Evolutionary conservation across 768 basidiomycete genomes (phyloP).

Genomic region (Symmetrospora coprosmae): DNA sequence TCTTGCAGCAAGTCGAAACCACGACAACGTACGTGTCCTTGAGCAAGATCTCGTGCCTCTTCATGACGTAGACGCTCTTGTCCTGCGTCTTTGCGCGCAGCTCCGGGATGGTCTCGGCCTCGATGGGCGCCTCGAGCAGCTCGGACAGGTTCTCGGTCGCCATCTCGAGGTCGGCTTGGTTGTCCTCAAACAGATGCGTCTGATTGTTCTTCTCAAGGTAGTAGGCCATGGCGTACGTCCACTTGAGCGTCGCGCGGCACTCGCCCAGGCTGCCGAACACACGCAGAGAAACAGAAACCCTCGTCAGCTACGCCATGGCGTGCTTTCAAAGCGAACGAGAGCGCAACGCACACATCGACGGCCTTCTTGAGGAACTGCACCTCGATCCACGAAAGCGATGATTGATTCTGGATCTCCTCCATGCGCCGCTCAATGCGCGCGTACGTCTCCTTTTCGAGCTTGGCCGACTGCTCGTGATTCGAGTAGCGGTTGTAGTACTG

Average conservation of each 20-base stretch:
- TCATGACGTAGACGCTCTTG: slow-evolving; percentile 95
- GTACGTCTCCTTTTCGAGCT: slow-evolving; percentile 81
- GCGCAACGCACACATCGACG: slow-evolving; percentile 49
- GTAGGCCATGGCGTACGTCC: slow-evolving; percentile 99
- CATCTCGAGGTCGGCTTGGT: slow-evolving; percentile 76
- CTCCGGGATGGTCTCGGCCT: slow-evolving; percentile 62
- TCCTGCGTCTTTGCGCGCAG: slow-evolving; percentile 87
- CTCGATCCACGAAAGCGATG: slow-evolving; percentile 91
- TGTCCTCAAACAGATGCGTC: slow-evolving; percentile 94
- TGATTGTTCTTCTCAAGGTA: slow-evolving; percentile 78
- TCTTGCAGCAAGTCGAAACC: too few species aligned
- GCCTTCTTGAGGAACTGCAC: slow-evolving; percentile 98
- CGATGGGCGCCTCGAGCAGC: slow-evolving; percentile 77
- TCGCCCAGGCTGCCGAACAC: too few species aligned
- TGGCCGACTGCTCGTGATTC: slow-evolving; percentile 98
- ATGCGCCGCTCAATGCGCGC: slow-evolving; percentile 98
- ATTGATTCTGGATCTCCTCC: slow-evolving; percentile 96
- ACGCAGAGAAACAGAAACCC: too few species aligned
- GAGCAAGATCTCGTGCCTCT: slow-evolving; percentile 83
- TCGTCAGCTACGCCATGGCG: too few species aligned
- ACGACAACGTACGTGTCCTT: too few species aligned
- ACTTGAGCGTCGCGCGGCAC: slow-evolving; percentile 89
- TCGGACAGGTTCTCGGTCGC: slow-evolving; percentile 93
- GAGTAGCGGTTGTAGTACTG: slow-evolving; percentile 99
- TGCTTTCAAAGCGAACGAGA: slow-evolving; percentile 45